These are phyloP conservation scores for Botryotinia narcissicola DNA, from an alignment of 2,329 filamentous ascomycete genomes.

Conservation along the genomic window DNA sequence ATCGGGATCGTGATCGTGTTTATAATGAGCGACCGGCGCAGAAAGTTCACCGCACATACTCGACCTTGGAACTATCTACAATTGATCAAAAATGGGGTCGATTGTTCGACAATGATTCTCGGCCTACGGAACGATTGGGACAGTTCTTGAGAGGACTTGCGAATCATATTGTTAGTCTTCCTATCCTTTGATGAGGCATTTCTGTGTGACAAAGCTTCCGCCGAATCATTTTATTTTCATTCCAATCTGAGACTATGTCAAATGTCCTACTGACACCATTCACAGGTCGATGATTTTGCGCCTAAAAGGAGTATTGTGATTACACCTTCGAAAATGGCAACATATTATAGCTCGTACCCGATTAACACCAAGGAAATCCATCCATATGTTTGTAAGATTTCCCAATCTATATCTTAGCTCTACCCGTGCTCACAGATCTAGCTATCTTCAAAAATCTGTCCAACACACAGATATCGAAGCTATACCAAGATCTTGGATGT, in stretches of 20 bases:
- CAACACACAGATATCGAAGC: slow-evolving; percentile 52
- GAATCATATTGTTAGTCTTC: slow-evolving; percentile 61
- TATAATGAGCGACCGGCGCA: slow-evolving; percentile 8
- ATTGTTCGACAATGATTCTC: slow-evolving; percentile 66
- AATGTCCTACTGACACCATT: slow-evolving; percentile 22
- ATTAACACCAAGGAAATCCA: slow-evolving; percentile 61
- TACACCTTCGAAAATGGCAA: slow-evolving; percentile 70
- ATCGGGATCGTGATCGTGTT: slow-evolving; percentile 11
- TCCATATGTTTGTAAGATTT: slow-evolving; percentile 62
- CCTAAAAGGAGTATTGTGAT: slow-evolving; percentile 69
- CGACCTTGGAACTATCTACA: slow-evolving; percentile 50
- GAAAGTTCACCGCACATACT: slow-evolving; percentile 29
- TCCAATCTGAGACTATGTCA: background rate
- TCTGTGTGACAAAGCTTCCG: background rate
- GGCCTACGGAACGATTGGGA: slow-evolving; percentile 64
- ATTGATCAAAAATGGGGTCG: slow-evolving; percentile 74
- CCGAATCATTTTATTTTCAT: background rate
- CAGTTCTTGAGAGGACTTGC: slow-evolving; percentile 74
- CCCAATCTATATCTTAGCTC: background rate
- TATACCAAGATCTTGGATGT: slow-evolving; percentile 54
- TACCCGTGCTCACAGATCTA: slow-evolving; percentile 24
- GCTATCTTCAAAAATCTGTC: slow-evolving; percentile 32
- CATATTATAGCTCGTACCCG: slow-evolving; percentile 68
- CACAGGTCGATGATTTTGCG: slow-evolving; percentile 65
- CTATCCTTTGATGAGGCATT: background rate